Evolutionary conservation across 371 early-diverging fungal species (phyloP).

Genomic region (Dentiscutata heterogama): DNA sequence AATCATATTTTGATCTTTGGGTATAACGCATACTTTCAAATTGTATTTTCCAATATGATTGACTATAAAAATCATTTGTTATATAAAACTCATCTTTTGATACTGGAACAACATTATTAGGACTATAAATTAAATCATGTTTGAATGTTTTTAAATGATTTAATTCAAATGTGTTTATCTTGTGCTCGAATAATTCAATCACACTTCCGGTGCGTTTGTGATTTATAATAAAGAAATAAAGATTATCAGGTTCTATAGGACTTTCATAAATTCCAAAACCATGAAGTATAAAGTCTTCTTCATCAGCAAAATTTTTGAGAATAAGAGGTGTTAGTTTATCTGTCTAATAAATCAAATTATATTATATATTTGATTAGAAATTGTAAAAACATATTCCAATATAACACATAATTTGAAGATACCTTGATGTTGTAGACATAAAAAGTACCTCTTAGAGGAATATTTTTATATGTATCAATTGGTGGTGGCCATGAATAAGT

Average conservation of each 20-base stretch:
- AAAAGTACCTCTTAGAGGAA: background rate
- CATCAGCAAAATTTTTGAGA: slow-evolving; percentile 42
- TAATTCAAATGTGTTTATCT: slow-evolving; percentile 53
- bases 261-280: slow-evolving; percentile 60
- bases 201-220: slow-evolving; percentile 61
- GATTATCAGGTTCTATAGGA: slow-evolving; percentile 47
- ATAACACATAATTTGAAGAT: background rate
- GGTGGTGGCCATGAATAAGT: slow-evolving; percentile 54
- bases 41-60: no score
- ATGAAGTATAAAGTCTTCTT: slow-evolving; percentile 57
- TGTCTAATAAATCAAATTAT: slow-evolving; percentile 12
- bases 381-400: background rate
- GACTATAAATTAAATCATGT: slow-evolving; percentile 58
- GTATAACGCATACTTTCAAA: no score
- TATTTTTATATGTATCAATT: background rate
- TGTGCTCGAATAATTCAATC: slow-evolving; percentile 60
- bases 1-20: no score
- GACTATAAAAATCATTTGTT: slow-evolving; percentile 57
- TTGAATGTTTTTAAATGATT: slow-evolving; percentile 58
- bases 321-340: slow-evolving; percentile 5
- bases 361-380: no score
- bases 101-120: slow-evolving; percentile 62
- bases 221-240: slow-evolving; percentile 60
- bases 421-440: slow-evolving; percentile 24
- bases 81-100: slow-evolving; percentile 63